Evolutionary conservation across 192 early-diverging fungal genomes (phyloP).

Genomic region (Cetraspora pellucida): DNA sequence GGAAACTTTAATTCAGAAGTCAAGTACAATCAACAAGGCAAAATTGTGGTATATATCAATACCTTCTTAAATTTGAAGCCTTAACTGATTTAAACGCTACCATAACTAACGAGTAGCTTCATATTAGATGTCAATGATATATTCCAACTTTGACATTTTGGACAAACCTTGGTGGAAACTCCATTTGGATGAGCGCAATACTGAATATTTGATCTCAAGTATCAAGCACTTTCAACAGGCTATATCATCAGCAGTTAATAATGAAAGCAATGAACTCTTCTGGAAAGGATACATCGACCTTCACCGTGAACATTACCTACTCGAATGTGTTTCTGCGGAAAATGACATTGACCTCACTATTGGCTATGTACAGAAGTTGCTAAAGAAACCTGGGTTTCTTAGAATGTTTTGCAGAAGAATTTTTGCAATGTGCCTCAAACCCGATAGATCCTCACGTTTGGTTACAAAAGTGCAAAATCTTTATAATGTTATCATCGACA

Average conservation of each 20-base stretch:
- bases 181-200: constrained; percentile 6
- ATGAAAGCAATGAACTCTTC: not conserved
- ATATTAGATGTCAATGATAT: constrained; percentile 14
- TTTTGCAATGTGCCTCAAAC: not conserved
- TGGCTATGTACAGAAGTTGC: constrained; percentile 2
- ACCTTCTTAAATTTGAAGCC: no score
- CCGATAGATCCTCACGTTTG: constrained; percentile 8
- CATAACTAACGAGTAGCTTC: not conserved
- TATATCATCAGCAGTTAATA: constrained; percentile 10
- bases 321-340: constrained; percentile 19
- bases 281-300: constrained; percentile 28
- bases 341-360: constrained; percentile 1
- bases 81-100: no score
- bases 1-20: no score
- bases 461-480: constrained; percentile 17
- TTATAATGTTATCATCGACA: not conserved
- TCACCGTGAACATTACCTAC: constrained; percentile 17
- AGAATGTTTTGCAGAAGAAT: constrained; percentile 15
- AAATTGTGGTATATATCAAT: no score
- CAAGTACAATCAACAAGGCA: no score
- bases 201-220: not conserved
- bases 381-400: constrained; percentile 18
- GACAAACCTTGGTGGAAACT: constrained; percentile 21
- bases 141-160: constrained; percentile 29
- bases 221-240: not conserved